Evolutionary conservation across 2,329 filamentous ascomycete species (phyloP), one percentile per base, ranked within the genome.

Genomic region (Phaeosphaeriaceae sp.): DNA sequence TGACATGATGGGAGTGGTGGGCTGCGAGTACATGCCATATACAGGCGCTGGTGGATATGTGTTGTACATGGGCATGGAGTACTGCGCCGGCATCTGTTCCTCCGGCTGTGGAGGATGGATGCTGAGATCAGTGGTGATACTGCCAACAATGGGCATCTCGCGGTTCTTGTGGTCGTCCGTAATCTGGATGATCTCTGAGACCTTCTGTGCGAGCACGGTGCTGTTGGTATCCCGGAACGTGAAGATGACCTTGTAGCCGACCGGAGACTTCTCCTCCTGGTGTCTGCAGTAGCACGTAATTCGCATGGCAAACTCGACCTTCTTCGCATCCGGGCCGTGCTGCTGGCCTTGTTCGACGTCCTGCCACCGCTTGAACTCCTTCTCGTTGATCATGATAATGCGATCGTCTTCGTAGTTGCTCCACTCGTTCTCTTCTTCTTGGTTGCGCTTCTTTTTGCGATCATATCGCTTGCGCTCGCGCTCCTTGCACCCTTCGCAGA

Each of bases 201-300:
- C 89, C 52, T 89, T 88, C 78, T 99, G 94, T 7, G 92, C 91
- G 45, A 98, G 81, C 31, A 97, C 81, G 46, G 88, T 88, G 68
- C 89, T 91, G 62, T 87, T 81, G 71, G 87, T 87, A 77, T 97
- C 92, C 73, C 93, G 96, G 71, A 99, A 84, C 1, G 94, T 98
- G 78, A 98, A 96, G 62, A 99, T 96, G 69, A 98, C 93, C 69
- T 82, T 85, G 78, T 97, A 99, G 1, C 94, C 94, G 9, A 70
- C 63, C 1, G 73, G 73, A 66, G 90, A 83, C 80, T 98, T 98
- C 79, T 98, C 95, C 58, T 90, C 88, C 69, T 98, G 94, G 74
- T 99, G 94, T 20, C 94, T 88, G 79, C 94, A 98, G 78, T 98
- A 99, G 76, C 94, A 99, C 22, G 93, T 92, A 70, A 99, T 97